Evolutionary conservation across 164 flowering plant genomes (phyloP), one percentile per base, ranked within the genome.

Genomic region (Magnolia changhungtana): DNA sequence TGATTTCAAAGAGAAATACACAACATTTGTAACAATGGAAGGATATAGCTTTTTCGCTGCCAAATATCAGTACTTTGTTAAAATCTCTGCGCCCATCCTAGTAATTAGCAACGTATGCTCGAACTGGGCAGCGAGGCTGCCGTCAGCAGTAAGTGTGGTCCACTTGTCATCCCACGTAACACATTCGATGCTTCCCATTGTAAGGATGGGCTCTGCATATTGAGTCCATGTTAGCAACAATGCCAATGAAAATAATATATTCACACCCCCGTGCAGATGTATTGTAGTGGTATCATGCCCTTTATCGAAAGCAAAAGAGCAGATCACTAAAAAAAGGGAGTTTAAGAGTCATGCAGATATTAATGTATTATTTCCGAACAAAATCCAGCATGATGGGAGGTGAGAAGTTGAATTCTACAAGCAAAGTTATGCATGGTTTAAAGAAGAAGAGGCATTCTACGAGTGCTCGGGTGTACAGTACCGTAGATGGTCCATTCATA

Each of bases 51-150:
- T 11, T 8, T 73, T 61, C 2, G 23, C 3, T 16, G 65, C 59
- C 2, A 7, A 19, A 6, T 63, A 51, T 88, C 81, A 87, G 74
- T 72, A 87, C 71, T 78, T 87, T 1, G 99, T 96, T 76, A 96
- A 81, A 78, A 94, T 89, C 85, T 96, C 97, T 0, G 95, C 93
- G 69, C 99, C 98, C 21, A 87, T 90, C 75, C 83, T 83, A 9
- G 99, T 94, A 64, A 96, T 90, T 78, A 96, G 87, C 66, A 96
- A 82, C 14, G 99, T 89, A 75, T 96, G 99, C 81, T 94, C 98
- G 85, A 88, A 92, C 82, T 96, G 99, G 0, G 98, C 98, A 50
- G 98, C 90, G 10, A 87, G 90, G 83, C 95, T 82, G 18, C 98
- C 96, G 87, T 96, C 99, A 13, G 84, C 88, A 7, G 97, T 89